phyloP scores from a whole-genome alignment of 139 green algal genomes.

The Microglena sp. region DNA sequence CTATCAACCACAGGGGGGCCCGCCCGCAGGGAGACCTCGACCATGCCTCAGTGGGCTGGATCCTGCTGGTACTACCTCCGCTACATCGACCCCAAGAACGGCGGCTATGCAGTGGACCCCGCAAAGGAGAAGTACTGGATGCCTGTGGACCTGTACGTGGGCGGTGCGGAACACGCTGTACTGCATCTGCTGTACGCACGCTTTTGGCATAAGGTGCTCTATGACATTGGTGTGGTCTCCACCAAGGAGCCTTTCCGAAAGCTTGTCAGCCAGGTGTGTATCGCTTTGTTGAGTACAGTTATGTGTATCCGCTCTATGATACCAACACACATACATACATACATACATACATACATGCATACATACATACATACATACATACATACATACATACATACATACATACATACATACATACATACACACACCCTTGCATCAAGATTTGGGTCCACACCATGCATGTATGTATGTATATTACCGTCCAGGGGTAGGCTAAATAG shows the following conservation, averaged over 20 bases:
- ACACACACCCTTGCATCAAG: too few relatives aligned
- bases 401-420: too few relatives aligned
- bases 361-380: too few relatives aligned
- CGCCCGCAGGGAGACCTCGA: constrained; percentile 82
- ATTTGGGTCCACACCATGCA: too few relatives aligned
- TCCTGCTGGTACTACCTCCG: constrained; percentile 96
- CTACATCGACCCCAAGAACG: constrained; percentile 87
- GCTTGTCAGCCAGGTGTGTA: constrained; percentile 55
- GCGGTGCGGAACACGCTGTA: constrained; percentile 94
- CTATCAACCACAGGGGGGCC: too few relatives aligned
- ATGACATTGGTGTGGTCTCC: constrained; percentile 85
- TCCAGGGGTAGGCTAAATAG: too few relatives aligned
- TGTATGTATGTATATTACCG: too few relatives aligned
- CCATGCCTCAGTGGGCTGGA: constrained; percentile 80
- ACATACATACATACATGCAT: too few relatives aligned
- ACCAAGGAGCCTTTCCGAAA: constrained; percentile 88
- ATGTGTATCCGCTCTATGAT: too few relatives aligned
- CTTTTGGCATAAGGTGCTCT: constrained; percentile 99
- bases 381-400: too few relatives aligned
- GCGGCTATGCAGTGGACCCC: constrained; percentile 55
- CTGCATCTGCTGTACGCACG: constrained; percentile 97
- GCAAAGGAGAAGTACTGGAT: constrained; percentile 90
- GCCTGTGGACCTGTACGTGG: constrained; percentile 99
- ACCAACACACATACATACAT: too few relatives aligned
- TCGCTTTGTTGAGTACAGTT: too few relatives aligned